phyloP scores from a whole-genome alignment of 345 rosid species.

The Conringia planisiliqua region DNA sequence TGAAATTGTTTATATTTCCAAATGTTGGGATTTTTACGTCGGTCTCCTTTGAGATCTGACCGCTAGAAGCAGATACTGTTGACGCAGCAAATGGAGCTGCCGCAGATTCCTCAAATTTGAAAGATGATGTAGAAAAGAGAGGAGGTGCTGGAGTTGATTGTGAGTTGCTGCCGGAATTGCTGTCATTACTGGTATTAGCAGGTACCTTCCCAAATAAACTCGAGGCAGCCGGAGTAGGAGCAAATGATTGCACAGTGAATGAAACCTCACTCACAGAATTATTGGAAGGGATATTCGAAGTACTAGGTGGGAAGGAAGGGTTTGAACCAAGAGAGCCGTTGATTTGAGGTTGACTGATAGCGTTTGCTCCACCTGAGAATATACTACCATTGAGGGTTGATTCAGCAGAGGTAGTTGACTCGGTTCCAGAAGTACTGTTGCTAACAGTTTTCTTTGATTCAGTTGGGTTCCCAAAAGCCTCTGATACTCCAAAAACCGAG shows the following conservation, averaged over 20 bases:
- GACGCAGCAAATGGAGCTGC: slow-evolving; percentile 35
- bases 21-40: slow-evolving; percentile 35
- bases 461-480: slow-evolving; percentile 31
- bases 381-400: slow-evolving; percentile 38
- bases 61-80: slow-evolving; percentile 29
- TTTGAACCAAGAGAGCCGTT: slow-evolving; percentile 44
- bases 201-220: slow-evolving; percentile 23
- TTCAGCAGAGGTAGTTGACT: slow-evolving; percentile 33
- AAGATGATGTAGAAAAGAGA: slow-evolving; percentile 35
- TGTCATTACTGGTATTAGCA: slow-evolving; percentile 17
- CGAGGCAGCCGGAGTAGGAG: slow-evolving; percentile 13
- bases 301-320: slow-evolving; percentile 32
- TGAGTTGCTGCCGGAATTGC: slow-evolving; percentile 26
- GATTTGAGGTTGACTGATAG: slow-evolving; percentile 32
- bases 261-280: slow-evolving; percentile 34
- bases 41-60: slow-evolving; percentile 37
- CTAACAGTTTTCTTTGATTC: slow-evolving; percentile 41
- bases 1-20: slow-evolving; percentile 32
- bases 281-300: slow-evolving; percentile 28
- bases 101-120: slow-evolving; percentile 45
- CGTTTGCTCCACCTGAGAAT: slow-evolving; percentile 41
- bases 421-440: slow-evolving; percentile 34
- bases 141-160: slow-evolving; percentile 38
- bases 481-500: slow-evolving; percentile 36
- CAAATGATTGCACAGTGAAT: slow-evolving; percentile 18